Evolutionary conservation across 2,329 filamentous ascomycete species (phyloP), one percentile per base, ranked within the genome.

Genomic region (Apiospora aurea): DNA sequence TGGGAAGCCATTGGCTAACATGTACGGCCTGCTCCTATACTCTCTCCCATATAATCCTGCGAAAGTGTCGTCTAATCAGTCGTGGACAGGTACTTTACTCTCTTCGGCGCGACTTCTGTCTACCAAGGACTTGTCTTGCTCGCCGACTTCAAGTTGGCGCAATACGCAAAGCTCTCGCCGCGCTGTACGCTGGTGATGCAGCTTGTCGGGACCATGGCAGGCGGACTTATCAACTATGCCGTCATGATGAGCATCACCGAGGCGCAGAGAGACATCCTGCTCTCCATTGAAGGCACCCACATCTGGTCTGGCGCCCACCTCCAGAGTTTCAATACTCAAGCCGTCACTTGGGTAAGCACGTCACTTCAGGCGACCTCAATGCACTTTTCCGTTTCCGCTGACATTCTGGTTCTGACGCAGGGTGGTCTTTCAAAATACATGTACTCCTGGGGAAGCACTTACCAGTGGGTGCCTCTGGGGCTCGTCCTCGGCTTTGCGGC

Each of bases 261-360:
- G 16, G 80, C 80, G 71, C 82, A 85, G 73, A 74, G 73, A 21
- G 73, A 78, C 0, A 81, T 83, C 53, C 76, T 85, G 3, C 75
- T 76, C 4, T 77, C 77, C 16, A 78, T 83, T 34, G 75, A 82
- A 69, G 83, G 83, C 26, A 79, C 77, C 70, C 82, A 82, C 73
- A 81, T 84, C 69, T 84, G 83, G 82, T 81, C 79, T 41, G 82
- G 83, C 18, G 78, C 81, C 29, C 79, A 79, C 41, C 75, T 83
- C 2, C 82, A 84, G 73, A 78, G 78, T 24, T 81, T 81, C 78
- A 84, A 85, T 74, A 77, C 77, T 21, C 77, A 81, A 69, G 67
- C 67, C 26, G 44, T 69, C 6, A 47, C 67, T 24, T 69, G 67
- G 67, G 67, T 69, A 49, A 49, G 67, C 34, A 7, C 24, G 44